Base-by-base conservation (phyloP, 2,329 filamentous ascomycete species). In the Magnaporthiopsis rhizophila region DNA sequence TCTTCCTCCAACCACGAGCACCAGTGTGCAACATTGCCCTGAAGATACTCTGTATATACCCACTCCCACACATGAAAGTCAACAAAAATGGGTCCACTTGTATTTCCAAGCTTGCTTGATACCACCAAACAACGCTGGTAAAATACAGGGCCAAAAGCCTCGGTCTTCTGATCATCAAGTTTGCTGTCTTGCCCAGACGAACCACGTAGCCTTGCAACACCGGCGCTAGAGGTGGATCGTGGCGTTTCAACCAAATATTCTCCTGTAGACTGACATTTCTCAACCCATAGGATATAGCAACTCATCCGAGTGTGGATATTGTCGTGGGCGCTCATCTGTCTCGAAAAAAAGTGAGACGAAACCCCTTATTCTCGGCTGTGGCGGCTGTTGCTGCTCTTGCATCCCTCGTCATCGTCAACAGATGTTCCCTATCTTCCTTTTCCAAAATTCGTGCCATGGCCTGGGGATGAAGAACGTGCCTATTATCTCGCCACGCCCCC, bases 301-400 rank as follows among this genome's bases (percentile, higher is more conserved):
- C 65, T 83, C 81, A 50, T 77, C 79, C 59, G 79, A 74, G 69
- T 84, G 82, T 70, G 82, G 82, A 63, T 84, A 84, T 70, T 84
- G 82, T 72, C 79, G 79, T 68, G 72, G 76, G 62, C 74, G 73
- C 13, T 53, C 45, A 7, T 21, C 7, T 53, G 45, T 53, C 45
- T 53, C 21, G 45, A 53, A 53, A 53, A 53, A 53, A 53, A n/a
- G 45, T 53, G 45, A 53, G 45, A 53, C 24, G 45, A 53, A 45
- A 8, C 11, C 24, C 4, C n/a, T 24, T 24, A 53, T 24, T n/a
- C 21, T 9, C n/a, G 3, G 21, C 45, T 11, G 45, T 24, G 45
- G 21, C 15, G 15, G 38, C 4, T 45, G 38, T 6, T 45, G 38
- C 6, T 53, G 45, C 8, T 50, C 32, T 21, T 56, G 13, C n/a